A percentile compares a stretch with the other conserved stretches of the same genome.
Evolutionary conservation across 257 asterid genomes (phyloP).

Genomic region (Ophiorrhiza pumila): DNA sequence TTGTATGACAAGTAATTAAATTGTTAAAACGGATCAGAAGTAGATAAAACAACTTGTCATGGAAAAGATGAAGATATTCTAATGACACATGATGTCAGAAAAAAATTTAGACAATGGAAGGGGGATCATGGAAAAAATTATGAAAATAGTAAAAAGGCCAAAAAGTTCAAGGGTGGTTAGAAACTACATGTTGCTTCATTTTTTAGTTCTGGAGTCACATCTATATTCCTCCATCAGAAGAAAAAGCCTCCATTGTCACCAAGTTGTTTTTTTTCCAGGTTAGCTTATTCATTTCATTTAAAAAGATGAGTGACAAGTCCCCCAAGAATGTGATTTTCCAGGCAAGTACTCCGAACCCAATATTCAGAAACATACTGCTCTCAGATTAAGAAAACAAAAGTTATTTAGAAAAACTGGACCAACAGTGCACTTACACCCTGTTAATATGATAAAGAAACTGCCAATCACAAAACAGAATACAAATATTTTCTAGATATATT

Average conservation of each 20-base stretch:
- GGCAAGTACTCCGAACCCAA: neutral
- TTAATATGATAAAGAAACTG: neutral
- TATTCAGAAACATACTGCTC: neutral
- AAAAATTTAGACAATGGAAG: neutral
- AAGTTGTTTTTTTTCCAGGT: neutral
- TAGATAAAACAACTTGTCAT: neutral
- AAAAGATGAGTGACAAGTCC: neutral
- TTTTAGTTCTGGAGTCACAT: neutral
- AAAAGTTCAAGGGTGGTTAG: neutral
- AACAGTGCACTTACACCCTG: neutral
- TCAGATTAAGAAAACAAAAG: too few species aligned
- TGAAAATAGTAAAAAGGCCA: neutral
- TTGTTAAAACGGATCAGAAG: neutral
- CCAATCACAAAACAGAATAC: neutral
- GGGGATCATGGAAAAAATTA: neutral
- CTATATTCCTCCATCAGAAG: neutral
- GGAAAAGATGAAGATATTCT: neutral
- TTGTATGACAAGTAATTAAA: neutral
- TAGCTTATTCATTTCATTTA: neutral
- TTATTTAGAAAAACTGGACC: neutral
- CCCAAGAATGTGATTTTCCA: too few species aligned
- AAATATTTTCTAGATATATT: too few species aligned
- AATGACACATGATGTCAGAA: neutral
- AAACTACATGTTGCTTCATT: constrained; percentile 1
- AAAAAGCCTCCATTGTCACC: neutral